Percentiles rank a stretch among this genome's conserved stretches.
phyloP scores from a whole-genome alignment of 2,329 filamentous ascomycete species.

The Epichloe sibirici region DNA sequence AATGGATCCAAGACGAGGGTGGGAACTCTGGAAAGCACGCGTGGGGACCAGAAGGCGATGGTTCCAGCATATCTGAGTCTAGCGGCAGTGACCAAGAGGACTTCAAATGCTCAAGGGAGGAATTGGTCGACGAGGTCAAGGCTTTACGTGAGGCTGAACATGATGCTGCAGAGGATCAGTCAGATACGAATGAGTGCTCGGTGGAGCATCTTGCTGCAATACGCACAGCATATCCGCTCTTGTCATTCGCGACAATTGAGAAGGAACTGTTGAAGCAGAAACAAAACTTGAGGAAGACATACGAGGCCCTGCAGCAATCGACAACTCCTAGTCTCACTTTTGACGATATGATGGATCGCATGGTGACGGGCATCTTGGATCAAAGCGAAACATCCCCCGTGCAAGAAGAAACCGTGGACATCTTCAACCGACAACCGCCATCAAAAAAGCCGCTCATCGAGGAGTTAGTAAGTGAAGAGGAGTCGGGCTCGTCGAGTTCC shows the following conservation, averaged over 20 bases:
- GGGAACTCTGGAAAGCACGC: not conserved
- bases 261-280: conserved; percentile 21
- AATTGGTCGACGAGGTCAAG: conserved; percentile 1
- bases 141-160: not conserved
- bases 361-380: conserved; percentile 10
- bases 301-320: conserved; percentile 20
- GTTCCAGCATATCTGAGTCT: not conserved
- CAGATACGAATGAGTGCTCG: conserved; percentile 10
- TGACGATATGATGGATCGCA: conserved; percentile 21
- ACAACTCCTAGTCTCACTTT: conserved; percentile 21
- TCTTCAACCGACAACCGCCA: not conserved
- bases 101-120: conserved; percentile 2
- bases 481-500: not conserved
- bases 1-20: conserved; percentile 5
- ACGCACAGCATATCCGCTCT: conserved; percentile 31
- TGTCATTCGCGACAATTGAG: conserved; percentile 23
- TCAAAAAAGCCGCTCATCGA: conserved; percentile 17
- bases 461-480: conserved; percentile 7
- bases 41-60: not conserved
- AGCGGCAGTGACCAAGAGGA: conserved; percentile 5
- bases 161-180: not conserved
- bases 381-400: conserved; percentile 1
- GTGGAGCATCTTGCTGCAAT: conserved; percentile 24
- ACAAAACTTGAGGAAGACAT: conserved; percentile 26
- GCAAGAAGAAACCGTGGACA: not conserved